A percentile compares a stretch with the other conserved stretches of the same genome.
phyloP scores from a whole-genome alignment of 2,329 filamentous ascomycete genomes.

The Aphanoascus verrucosus region DNA sequence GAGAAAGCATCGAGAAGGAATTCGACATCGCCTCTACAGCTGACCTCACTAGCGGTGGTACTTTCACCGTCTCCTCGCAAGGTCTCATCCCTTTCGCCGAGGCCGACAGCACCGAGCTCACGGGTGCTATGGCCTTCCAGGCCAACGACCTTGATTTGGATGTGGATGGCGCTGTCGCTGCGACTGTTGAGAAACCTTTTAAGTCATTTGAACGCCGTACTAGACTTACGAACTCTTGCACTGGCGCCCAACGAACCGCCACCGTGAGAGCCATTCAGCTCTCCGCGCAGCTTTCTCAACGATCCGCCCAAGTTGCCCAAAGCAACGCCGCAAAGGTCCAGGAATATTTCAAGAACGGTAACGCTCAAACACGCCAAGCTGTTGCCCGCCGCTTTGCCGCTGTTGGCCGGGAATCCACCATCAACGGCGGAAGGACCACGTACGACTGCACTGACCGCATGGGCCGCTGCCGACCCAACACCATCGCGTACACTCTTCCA shows the following conservation, averaged over 20 bases:
- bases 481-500: slow-evolving; percentile 54
- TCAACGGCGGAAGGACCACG: slow-evolving; percentile 38
- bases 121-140: slow-evolving; percentile 46
- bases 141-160: slow-evolving; percentile 50
- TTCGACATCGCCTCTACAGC: slow-evolving; percentile 14
- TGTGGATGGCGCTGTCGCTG: slow-evolving; percentile 48
- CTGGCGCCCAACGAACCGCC: slow-evolving; percentile 26
- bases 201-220: slow-evolving; percentile 11
- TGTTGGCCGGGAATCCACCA: slow-evolving; percentile 47
- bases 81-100: slow-evolving; percentile 11
- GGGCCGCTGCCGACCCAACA: slow-evolving; percentile 40
- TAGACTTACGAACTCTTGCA: slow-evolving; percentile 43
- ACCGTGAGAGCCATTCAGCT: not conserved
- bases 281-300: slow-evolving; percentile 27
- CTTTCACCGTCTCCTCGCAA: slow-evolving; percentile 7
- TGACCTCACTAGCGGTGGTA: slow-evolving; percentile 11
- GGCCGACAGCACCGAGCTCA: slow-evolving; percentile 39
- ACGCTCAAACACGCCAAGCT: slow-evolving; percentile 35
- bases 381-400: slow-evolving; percentile 45
- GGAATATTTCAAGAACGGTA: slow-evolving; percentile 55
- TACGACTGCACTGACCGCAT: slow-evolving; percentile 54
- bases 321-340: slow-evolving; percentile 18
- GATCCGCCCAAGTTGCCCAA: slow-evolving; percentile 41
- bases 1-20: slow-evolving; percentile 7
- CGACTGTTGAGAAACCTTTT: slow-evolving; percentile 32